Conservation (phyloP, 2,329 filamentous ascomycete genomes). For the Colletotrichum paranaense region DNA sequence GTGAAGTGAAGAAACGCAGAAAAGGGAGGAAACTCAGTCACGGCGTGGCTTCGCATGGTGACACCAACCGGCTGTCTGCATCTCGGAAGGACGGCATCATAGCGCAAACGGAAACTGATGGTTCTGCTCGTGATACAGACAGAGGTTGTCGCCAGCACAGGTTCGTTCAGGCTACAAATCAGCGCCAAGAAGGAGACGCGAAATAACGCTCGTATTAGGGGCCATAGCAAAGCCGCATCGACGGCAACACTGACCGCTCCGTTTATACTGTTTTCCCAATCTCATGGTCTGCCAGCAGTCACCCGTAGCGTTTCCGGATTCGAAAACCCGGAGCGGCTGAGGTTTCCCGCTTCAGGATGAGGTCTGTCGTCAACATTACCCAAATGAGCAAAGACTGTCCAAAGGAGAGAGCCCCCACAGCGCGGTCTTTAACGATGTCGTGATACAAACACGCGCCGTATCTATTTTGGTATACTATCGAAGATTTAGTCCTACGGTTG, state of each 20-base stretch:
- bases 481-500: neutral
- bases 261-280: neutral
- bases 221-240: neutral
- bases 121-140: neutral
- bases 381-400: neutral
- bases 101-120: constrained; percentile 1
- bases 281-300: neutral
- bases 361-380: neutral
- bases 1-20: neutral
- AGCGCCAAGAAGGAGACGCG: neutral
- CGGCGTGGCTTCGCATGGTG: neutral
- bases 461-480: neutral
- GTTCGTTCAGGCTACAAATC: neutral
- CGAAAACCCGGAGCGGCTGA: neutral
- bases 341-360: neutral
- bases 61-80: constrained; percentile 14
- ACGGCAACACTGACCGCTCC: neutral
- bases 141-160: neutral
- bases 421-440: neutral
- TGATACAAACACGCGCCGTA: neutral
- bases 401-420: neutral
- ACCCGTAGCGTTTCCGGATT: constrained; percentile 13
- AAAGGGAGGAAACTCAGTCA: neutral
- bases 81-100: constrained; percentile 9
- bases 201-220: neutral